Conservation (phyloP, 805 yeast genomes). For the Candida cerambycidarum region DNA sequence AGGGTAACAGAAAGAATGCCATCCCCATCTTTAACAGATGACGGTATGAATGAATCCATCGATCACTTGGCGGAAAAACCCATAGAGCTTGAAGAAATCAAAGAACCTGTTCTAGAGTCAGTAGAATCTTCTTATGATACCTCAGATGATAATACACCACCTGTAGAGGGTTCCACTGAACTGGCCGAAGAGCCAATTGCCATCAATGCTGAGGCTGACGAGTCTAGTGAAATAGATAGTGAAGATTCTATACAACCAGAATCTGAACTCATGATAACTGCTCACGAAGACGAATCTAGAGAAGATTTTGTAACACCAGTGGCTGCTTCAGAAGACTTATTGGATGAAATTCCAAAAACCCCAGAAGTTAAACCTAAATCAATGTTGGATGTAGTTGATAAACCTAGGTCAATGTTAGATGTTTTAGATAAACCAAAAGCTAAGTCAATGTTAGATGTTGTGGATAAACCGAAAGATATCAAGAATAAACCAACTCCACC, state of each 20-base stretch:
- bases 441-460: constrained; percentile 7
- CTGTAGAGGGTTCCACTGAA: background rate
- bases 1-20: constrained; percentile 6
- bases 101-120: background rate
- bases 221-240: background rate
- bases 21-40: constrained; percentile 8
- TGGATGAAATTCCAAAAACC: background rate
- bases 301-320: background rate
- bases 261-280: background rate
- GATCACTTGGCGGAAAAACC: background rate
- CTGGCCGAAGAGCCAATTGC: background rate
- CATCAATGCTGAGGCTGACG: background rate
- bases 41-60: background rate
- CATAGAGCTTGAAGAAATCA: background rate
- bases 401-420: constrained; percentile 11
- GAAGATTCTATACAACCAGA: background rate
- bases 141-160: too few relatives aligned
- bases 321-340: background rate
- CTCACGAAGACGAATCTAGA: background rate
- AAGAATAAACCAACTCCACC: constrained; percentile 7
- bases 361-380: constrained; percentile 2
- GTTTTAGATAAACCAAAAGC: constrained; percentile 1
- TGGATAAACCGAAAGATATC: constrained; percentile 1
- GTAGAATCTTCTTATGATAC: constrained; percentile 1
- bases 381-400: constrained; percentile 6